Evolutionary conservation across 805 yeast species (phyloP).

Genomic region (Kodamaea sagamina): DNA sequence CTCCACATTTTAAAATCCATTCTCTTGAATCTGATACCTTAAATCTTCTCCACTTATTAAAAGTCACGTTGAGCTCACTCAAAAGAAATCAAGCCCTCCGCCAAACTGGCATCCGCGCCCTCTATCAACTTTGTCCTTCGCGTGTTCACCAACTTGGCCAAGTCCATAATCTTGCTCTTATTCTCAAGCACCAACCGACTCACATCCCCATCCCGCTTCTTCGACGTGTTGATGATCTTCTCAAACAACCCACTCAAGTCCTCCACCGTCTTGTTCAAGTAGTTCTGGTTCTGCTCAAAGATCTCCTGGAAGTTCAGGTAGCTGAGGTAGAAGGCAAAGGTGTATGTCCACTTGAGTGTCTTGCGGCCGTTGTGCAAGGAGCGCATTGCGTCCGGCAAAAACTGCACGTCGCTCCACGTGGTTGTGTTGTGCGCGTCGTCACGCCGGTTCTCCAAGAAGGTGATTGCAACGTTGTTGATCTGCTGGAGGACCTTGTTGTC

Average conservation of each 20-base stretch:
- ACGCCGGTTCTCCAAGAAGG: conserved; percentile 61
- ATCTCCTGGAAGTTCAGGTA: conserved; percentile 55
- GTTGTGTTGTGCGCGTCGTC: conserved; percentile 27
- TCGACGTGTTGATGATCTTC: conserved; percentile 33
- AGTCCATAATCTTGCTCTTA: conserved; percentile 42
- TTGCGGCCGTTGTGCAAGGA: conserved; percentile 68
- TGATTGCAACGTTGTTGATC: conserved; percentile 63
- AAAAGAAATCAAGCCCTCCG: conserved; percentile 30
- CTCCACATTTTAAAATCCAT: too few relatives aligned
- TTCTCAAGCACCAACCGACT: conserved; percentile 36
- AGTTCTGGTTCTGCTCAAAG: conserved; percentile 71
- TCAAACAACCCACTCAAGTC: conserved; percentile 64
- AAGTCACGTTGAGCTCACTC: too few relatives aligned
- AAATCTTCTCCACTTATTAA: too few relatives aligned
- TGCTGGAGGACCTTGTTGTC: conserved; percentile 65
- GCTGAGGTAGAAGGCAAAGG: conserved; percentile 68
- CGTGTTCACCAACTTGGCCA: conserved; percentile 43
- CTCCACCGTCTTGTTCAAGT: conserved; percentile 66
- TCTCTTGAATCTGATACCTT: too few relatives aligned
- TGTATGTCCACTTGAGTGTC: conserved; percentile 88
- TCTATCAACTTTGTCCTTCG: conserved; percentile 46
- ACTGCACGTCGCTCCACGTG: conserved; percentile 89
- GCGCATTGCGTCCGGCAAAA: conserved; percentile 70
- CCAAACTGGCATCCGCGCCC: conserved; percentile 45
- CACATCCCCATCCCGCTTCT: conserved; percentile 21